Percentiles rank a stretch among this genome's conserved stretches.
Evolutionary conservation across 2,329 filamentous ascomycete genomes (phyloP).

Genomic region (Fusarium stilboides): DNA sequence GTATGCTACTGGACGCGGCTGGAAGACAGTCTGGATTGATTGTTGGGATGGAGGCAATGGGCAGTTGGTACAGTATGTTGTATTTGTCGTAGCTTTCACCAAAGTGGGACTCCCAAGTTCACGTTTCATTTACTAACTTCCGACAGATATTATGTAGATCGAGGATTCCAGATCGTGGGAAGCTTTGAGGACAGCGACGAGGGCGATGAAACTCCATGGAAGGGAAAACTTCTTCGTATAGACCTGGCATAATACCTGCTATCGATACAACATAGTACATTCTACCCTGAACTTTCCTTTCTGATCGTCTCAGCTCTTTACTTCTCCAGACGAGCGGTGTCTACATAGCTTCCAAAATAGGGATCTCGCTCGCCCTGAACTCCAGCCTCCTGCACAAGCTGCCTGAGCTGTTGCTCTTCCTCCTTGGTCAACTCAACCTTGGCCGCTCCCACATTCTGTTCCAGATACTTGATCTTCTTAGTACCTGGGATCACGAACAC

Average conservation of each 20-base stretch:
- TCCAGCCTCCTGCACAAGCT: slow-evolving; percentile 48
- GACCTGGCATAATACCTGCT: slow-evolving; percentile 26
- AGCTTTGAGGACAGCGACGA: slow-evolving; percentile 20
- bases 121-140: slow-evolving; percentile 19
- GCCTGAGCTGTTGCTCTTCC: slow-evolving; percentile 55
- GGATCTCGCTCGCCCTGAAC: slow-evolving; percentile 49
- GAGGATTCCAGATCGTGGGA: slow-evolving; percentile 34
- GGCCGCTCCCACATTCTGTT: slow-evolving; percentile 60
- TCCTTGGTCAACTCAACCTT: slow-evolving; percentile 53
- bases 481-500: slow-evolving; percentile 72
- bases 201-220: slow-evolving; percentile 19
- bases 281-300: too few species aligned
- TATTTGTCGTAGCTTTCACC: not conserved
- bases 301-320: not conserved
- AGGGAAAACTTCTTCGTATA: slow-evolving; percentile 40
- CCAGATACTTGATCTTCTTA: slow-evolving; percentile 62
- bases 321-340: slow-evolving; percentile 37
- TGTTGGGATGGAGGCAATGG: slow-evolving; percentile 49
- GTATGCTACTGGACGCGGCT: slow-evolving; percentile 32
- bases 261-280: not conserved
- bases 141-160: slow-evolving; percentile 41
- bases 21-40: slow-evolving; percentile 47
- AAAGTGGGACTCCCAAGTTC: not conserved
- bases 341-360: slow-evolving; percentile 32
- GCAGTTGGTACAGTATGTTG: slow-evolving; percentile 42